Base-by-base conservation (phyloP, 306 rosid genomes). In the Morella rubra region DNA sequence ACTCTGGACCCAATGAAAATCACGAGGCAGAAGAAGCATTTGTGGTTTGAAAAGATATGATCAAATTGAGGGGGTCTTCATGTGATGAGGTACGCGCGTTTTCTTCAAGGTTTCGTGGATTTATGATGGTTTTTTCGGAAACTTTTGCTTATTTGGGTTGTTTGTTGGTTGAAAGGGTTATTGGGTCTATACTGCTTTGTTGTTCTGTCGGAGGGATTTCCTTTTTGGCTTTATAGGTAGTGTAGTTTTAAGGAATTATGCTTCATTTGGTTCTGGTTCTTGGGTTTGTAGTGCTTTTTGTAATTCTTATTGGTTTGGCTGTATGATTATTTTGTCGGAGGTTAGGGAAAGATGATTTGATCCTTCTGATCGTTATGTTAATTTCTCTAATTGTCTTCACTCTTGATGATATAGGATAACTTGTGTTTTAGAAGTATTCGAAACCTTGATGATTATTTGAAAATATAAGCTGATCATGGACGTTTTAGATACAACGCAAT, bases 51-150 rank as follows among this genome's bases (percentile, higher is more conserved):
- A 27, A 44, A 24, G 40, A 20, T 46, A 70, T 7, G n/a, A 49
- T 49, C 42, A 27, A 15, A 16, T 47, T 45, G 19, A 3, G n/a
- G 20, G 20, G 19, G 41, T 13, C 27, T 46, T 49, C 73, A 70
- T 19, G 42, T 22, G 73, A 45, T 7, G 49, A 70, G 58, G 73
- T 47, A 70, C 11, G 44, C n/a, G 52, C 52, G 32, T 67, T n/a
- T 42, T 67, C 51, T 44, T 41, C 32, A 67, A 67, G 16, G 32
- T 44, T 67, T 42, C 32, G 11, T 67, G 11, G 24, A 7, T 20
- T 45, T 70, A 22, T 47, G 11, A 40, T 70, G 44, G 16, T 24
- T 69, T 47, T 19, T 22, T 13, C n/a, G 56, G 8, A 47, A 12
- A 8, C 19, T 11, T 46, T 24, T 32, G 55, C 46, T 70, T 8